These are phyloP conservation scores for Pseudozyma sp. DNA, from an alignment of 1,284 basidiomycete genomes.

Conservation along the genomic window DNA sequence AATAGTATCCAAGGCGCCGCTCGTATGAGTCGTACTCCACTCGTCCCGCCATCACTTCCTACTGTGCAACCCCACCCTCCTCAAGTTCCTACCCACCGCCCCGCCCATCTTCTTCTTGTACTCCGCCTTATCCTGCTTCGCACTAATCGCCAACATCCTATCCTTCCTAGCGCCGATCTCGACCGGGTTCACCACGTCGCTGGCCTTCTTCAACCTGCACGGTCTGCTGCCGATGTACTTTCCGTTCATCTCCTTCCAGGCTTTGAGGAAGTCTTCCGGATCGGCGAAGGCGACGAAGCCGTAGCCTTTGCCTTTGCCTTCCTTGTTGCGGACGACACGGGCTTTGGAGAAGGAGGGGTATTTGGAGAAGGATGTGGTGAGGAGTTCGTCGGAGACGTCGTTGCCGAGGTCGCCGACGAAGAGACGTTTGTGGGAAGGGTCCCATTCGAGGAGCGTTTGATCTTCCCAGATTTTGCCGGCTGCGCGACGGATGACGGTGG, in stretches of 20 bases:
- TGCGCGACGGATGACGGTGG: slow-evolving; percentile 92
- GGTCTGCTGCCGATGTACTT: slow-evolving; percentile 67
- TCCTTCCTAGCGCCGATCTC: slow-evolving; percentile 66
- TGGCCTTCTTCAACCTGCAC: slow-evolving; percentile 65
- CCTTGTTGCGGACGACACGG: slow-evolving; percentile 88
- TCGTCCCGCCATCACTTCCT: background rate
- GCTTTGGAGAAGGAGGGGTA: slow-evolving; percentile 93
- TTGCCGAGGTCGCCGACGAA: slow-evolving; percentile 99
- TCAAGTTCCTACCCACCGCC: slow-evolving; percentile 58
- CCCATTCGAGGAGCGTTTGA: slow-evolving; percentile 96
- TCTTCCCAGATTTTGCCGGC: slow-evolving; percentile 98
- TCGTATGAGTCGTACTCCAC: no score
- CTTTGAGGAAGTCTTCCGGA: slow-evolving; percentile 96
- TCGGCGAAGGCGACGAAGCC: slow-evolving; percentile 98
- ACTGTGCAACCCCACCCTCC: slow-evolving; percentile 24
- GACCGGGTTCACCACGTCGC: slow-evolving; percentile 57
- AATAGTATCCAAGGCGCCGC: no score
- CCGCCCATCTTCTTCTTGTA: slow-evolving; percentile 65
- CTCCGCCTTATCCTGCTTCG: slow-evolving; percentile 54
- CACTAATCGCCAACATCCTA: slow-evolving; percentile 56
- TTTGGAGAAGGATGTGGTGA: slow-evolving; percentile 87
- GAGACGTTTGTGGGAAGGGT: slow-evolving; percentile 95
- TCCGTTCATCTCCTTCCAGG: slow-evolving; percentile 99
- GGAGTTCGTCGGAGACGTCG: slow-evolving; percentile 93
- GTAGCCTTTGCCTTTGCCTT: slow-evolving; percentile 85